Base-by-base conservation (phyloP, 1,284 basidiomycete species). In the Apiotrichum gamsii region DNA sequence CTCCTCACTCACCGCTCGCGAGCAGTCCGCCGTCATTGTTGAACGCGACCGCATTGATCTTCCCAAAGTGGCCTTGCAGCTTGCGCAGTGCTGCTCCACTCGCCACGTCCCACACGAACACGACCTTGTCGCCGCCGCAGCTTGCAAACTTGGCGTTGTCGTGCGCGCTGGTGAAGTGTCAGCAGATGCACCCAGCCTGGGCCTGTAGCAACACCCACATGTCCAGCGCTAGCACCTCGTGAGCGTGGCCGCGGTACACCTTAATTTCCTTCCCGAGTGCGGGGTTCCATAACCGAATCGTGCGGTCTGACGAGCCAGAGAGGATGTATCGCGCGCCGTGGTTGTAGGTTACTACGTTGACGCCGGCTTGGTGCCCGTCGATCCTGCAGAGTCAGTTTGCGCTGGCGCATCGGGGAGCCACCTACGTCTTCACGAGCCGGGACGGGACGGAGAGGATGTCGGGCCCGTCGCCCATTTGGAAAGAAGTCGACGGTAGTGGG, bases 51-150 rank as follows among this genome's bases (percentile, higher is more conserved):
- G 81, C 79, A 70, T 95, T 84, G 43, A 98, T 84, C 64, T 90
- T 90, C 4, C 89, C 83, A 74, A 87, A 81, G 69, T 97, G 93
- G 0, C 90, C 94, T 18, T 84, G 75, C 50, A 96, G 78, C 39
- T 91, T 77, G 34, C 90, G 78, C 21, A 85, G 81, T 1, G 91
- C 87, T 33, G 80, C 78, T 1, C 89, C 94, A 14, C 84, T 82
- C 10, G 84, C 82, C 8, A 99, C 94, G 65, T 98, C 95, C 94
- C 94, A 98, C 19, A 96, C 71, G 59, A 91, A 93, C 0, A 96
- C 85, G 37, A 83, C 83, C 56, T 88, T 83, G 71, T 99, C 95
- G 4, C 89, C 90, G 32, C 95, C 95, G 21, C 86, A 89, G 3
- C 87, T 91, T 1, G 86, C 93, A 61, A 99, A 94, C 59, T 85